Conservation (phyloP, 2,329 filamentous ascomycete genomes). For the Epichloe sylvatica region DNA sequence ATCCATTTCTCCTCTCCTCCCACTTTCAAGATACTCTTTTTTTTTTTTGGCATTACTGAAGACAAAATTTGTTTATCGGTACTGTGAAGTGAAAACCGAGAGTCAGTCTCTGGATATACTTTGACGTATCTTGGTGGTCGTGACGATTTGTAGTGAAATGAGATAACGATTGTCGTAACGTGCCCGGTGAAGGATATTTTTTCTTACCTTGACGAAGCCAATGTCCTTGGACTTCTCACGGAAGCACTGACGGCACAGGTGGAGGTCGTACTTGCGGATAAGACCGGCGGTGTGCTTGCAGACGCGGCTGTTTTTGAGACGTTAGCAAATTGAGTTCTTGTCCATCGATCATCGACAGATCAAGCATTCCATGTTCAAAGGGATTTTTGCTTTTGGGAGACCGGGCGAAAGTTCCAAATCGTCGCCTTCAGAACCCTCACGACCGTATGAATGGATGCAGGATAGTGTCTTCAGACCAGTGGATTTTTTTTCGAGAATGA, state of each 20-base stretch:
- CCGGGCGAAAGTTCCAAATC: background rate
- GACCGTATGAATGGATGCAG: background rate
- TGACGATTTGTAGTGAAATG: too few species aligned
- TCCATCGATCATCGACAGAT: background rate
- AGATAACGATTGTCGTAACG: background rate
- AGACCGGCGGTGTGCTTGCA: slow-evolving; percentile 95
- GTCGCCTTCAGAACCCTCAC: background rate
- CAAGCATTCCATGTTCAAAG: background rate
- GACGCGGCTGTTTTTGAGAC: slow-evolving; percentile 36
- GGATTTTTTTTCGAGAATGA: background rate
- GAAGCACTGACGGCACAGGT: slow-evolving; percentile 73
- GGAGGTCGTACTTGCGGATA: slow-evolving; percentile 98
- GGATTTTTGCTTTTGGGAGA: background rate
- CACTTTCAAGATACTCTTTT: background rate
- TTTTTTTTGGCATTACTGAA: slow-evolving; percentile 7
- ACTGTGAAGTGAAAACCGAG: background rate
- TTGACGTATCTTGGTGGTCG: too few species aligned
- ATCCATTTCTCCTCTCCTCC: background rate
- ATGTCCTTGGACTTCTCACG: slow-evolving; percentile 60
- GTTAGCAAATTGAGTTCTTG: background rate
- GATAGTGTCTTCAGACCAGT: background rate
- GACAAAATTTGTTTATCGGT: slow-evolving; percentile 17
- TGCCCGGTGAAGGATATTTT: too few species aligned
- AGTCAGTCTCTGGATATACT: too few species aligned
- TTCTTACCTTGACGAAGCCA: slow-evolving; percentile 55